Percentiles rank a stretch among this genome's conserved stretches.
Evolutionary conservation across 371 early-diverging fungal species (phyloP).

Genomic region (Mortierella sp.): DNA sequence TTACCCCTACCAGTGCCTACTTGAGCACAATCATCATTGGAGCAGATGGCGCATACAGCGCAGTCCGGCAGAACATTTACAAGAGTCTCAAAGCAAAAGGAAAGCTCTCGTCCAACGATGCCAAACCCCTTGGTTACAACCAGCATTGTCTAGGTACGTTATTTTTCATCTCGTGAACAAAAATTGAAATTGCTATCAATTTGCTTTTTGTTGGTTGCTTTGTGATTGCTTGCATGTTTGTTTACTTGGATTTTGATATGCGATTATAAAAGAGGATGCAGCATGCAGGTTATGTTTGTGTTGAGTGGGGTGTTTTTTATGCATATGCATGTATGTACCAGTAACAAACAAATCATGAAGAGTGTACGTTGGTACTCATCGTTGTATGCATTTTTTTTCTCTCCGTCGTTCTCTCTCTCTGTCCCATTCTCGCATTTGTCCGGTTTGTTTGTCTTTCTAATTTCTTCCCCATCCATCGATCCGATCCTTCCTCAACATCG

Average conservation of each 20-base stretch:
- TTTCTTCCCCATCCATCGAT: neutral
- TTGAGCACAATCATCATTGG: slow-evolving; percentile 36
- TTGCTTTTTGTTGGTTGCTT: neutral
- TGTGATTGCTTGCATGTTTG: neutral
- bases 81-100: slow-evolving; percentile 35
- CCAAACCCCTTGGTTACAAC: slow-evolving; percentile 37
- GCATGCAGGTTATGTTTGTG: neutral
- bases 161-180: neutral
- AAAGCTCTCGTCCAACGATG: slow-evolving; percentile 28
- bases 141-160: slow-evolving; percentile 43
- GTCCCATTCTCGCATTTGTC: neutral
- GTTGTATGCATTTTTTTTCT: neutral
- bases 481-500: neutral
- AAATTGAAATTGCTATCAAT: neutral
- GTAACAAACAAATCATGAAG: neutral
- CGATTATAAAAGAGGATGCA: neutral
- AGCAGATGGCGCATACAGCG: slow-evolving; percentile 48
- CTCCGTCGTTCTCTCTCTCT: neutral
- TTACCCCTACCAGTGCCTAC: slow-evolving; percentile 17
- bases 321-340: neutral
- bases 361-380: neutral
- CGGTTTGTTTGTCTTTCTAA: neutral
- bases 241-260: neutral
- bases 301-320: neutral
- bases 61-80: slow-evolving; percentile 43